Percentiles rank a stretch among this genome's conserved stretches.
phyloP scores from a whole-genome alignment of 2,329 filamentous ascomycete species.

The Fusarium nodosum region DNA sequence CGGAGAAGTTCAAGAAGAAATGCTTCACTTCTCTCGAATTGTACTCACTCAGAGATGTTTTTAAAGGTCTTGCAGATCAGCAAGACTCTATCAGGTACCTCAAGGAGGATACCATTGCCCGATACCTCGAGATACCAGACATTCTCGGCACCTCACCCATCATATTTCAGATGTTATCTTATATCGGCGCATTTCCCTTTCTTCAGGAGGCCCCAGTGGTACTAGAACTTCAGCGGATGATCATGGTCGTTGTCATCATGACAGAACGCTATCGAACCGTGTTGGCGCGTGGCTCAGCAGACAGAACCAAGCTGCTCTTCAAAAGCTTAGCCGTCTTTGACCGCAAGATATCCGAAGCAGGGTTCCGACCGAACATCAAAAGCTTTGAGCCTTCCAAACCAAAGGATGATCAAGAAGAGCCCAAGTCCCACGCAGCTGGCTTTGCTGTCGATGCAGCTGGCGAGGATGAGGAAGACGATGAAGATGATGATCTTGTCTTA shows the following conservation, averaged over 20 bases:
- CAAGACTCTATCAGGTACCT: slow-evolving; percentile 74
- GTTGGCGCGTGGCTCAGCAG: slow-evolving; percentile 68
- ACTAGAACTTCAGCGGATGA: slow-evolving; percentile 75
- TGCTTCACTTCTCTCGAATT: slow-evolving; percentile 80
- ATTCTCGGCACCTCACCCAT: slow-evolving; percentile 75
- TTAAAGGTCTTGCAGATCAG: slow-evolving; percentile 75
- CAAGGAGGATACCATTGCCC: slow-evolving; percentile 75
- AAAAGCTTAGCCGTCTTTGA: slow-evolving; percentile 80
- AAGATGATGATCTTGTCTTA: slow-evolving; percentile 74
- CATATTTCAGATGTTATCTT: slow-evolving; percentile 78
- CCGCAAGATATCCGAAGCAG: slow-evolving; percentile 60
- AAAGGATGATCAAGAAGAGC: slow-evolving; percentile 12
- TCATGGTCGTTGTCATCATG: slow-evolving; percentile 80
- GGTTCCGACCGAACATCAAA: slow-evolving; percentile 3
- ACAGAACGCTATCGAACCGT: slow-evolving; percentile 77
- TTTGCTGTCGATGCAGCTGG: slow-evolving; percentile 63
- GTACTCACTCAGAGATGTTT: slow-evolving; percentile 80
- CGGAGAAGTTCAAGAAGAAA: slow-evolving; percentile 74
- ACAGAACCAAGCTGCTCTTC: slow-evolving; percentile 76
- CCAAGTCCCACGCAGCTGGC: slow-evolving; percentile 52
- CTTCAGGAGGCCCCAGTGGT: slow-evolving; percentile 77
- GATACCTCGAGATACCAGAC: slow-evolving; percentile 81
- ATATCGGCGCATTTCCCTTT: slow-evolving; percentile 80
- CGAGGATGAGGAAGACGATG: slow-evolving; percentile 62
- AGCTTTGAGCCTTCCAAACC: slow-evolving; percentile 20